phyloP scores from a whole-genome alignment of 306 rosid species.

The Mucuna pruriens region DNA sequence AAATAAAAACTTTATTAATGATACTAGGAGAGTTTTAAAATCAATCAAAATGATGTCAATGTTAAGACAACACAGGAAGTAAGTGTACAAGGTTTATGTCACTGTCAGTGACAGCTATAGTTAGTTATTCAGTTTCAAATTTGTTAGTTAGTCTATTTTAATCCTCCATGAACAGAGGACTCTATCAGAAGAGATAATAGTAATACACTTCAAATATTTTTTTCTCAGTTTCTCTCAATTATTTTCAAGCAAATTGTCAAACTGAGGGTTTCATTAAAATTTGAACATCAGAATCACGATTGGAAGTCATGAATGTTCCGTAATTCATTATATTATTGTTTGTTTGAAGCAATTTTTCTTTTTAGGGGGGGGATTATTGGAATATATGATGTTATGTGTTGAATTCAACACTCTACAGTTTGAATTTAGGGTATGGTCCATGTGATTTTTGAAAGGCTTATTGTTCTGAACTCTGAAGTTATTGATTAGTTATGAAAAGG shows the following conservation, averaged over 20 bases:
- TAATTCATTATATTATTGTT: neutral
- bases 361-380: neutral
- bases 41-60: neutral
- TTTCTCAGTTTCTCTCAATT: too few relatives aligned
- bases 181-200: too few relatives aligned
- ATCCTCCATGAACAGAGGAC: too few relatives aligned
- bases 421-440: neutral
- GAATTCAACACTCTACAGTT: neutral
- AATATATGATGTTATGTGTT: neutral
- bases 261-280: neutral
- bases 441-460: constrained; percentile 1
- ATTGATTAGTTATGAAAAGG: neutral
- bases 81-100: too few relatives aligned
- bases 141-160: too few relatives aligned
- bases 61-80: neutral
- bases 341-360: neutral
- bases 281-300: neutral
- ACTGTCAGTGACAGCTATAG: too few relatives aligned
- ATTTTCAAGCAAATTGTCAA: neutral
- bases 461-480: constrained; percentile 9
- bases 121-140: too few relatives aligned
- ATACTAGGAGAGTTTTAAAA: neutral
- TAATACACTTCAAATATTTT: too few relatives aligned
- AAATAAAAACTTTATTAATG: neutral
- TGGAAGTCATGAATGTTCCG: neutral